Evolutionary conservation across 768 basidiomycete genomes (phyloP).

Genomic region (Boletus rex-veris): DNA sequence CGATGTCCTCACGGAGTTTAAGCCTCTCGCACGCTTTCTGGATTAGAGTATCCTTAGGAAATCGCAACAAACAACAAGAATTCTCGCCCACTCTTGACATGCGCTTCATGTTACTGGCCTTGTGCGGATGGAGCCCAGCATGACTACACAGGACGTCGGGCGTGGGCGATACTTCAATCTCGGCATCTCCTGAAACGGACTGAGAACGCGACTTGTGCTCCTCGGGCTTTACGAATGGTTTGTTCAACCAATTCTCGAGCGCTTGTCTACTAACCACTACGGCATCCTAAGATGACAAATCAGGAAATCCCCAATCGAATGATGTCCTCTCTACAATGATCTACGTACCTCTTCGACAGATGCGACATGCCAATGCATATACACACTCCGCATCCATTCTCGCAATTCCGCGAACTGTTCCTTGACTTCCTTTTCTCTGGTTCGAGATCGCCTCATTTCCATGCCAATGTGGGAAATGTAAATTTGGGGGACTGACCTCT

Average conservation of each 20-base stretch:
- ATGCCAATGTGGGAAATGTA: constrained; percentile 12
- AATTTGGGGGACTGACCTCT: constrained; percentile 39
- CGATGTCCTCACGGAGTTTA: constrained; percentile 41
- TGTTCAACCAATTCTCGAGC: constrained; percentile 59
- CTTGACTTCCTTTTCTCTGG: constrained; percentile 43
- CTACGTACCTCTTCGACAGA: constrained; percentile 46
- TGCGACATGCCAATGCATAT: constrained; percentile 55
- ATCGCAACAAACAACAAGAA: not conserved
- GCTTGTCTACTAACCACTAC: constrained; percentile 59
- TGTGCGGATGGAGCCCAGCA: constrained; percentile 55
- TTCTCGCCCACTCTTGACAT: constrained; percentile 47
- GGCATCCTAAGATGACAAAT: constrained; percentile 40
- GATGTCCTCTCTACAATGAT: constrained; percentile 1
- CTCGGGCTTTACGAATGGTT: constrained; percentile 27
- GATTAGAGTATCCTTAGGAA: not conserved
- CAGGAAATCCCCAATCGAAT: constrained; percentile 7
- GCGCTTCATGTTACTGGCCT: constrained; percentile 63
- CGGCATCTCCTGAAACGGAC: constrained; percentile 12
- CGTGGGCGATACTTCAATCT: constrained; percentile 29
- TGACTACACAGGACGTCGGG: constrained; percentile 62
- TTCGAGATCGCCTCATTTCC: constrained; percentile 11
- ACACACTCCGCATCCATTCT: constrained; percentile 55
- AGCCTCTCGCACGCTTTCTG: constrained; percentile 28
- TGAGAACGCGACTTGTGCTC: constrained; percentile 18
- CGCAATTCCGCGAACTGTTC: constrained; percentile 49